Percentiles rank a stretch among this genome's conserved stretches.
Evolutionary conservation across 2,329 filamentous ascomycete genomes (phyloP).

Genomic region (Pyrenochaeta sp.): DNA sequence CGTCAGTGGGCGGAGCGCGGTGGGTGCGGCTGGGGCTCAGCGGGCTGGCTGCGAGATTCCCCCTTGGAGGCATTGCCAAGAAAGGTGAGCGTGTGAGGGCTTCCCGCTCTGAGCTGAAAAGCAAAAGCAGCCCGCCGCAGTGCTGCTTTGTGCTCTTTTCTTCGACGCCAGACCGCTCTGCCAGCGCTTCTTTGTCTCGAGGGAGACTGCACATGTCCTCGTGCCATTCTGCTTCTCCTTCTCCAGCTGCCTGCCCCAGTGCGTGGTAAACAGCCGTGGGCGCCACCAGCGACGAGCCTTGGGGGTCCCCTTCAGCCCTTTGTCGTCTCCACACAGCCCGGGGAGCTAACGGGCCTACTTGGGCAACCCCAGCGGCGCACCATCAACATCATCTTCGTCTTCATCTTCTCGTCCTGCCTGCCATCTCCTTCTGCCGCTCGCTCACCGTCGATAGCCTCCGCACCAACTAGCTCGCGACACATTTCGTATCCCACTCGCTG

Average conservation of each 20-base stretch:
- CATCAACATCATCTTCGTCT: background rate
- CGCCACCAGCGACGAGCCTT: background rate
- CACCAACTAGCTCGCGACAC: background rate
- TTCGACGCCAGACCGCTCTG: constrained; percentile 3
- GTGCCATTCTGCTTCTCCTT: background rate
- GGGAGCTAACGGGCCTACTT: constrained; percentile 17
- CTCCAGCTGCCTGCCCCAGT: background rate
- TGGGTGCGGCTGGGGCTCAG: constrained; percentile 1
- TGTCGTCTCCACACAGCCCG: constrained; percentile 22
- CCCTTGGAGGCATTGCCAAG: background rate
- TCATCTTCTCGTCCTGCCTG: background rate
- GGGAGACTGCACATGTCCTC: background rate
- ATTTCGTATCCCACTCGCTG: background rate
- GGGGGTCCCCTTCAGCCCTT: constrained; percentile 12
- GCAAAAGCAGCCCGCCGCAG: constrained; percentile 6
- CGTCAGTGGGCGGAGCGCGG: background rate
- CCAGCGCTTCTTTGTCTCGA: background rate
- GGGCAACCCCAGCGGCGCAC: constrained; percentile 13
- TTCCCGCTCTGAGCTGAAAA: constrained; percentile 3
- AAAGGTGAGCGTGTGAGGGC: background rate
- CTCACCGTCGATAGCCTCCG: background rate
- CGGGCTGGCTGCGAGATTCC: background rate
- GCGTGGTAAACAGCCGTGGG: background rate
- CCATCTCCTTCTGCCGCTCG: constrained; percentile 9
- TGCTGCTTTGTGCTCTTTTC: background rate